phyloP scores from a whole-genome alignment of 495 filamentous ascomycete genomes.

The Zalerion maritima region DNA sequence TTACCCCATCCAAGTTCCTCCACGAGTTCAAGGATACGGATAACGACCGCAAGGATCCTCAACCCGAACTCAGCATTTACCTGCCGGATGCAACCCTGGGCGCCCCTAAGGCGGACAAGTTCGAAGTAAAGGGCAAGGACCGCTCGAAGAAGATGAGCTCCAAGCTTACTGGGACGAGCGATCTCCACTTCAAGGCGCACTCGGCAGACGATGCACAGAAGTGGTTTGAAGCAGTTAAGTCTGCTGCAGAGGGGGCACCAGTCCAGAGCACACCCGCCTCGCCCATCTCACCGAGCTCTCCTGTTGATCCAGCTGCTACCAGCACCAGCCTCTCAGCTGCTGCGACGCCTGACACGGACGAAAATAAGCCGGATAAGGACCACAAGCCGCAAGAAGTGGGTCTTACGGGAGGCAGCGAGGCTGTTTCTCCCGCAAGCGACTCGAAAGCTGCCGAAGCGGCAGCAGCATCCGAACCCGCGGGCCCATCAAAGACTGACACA shows the following conservation, averaged over 20 bases:
- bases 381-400: slow-evolving; percentile 23
- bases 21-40: slow-evolving; percentile 96
- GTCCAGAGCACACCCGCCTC: slow-evolving; percentile 12
- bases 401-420: slow-evolving; percentile 17
- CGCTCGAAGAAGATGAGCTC: slow-evolving; percentile 32
- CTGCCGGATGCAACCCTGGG: slow-evolving; percentile 82
- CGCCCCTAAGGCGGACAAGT: slow-evolving; percentile 60
- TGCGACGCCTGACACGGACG: slow-evolving; percentile 6
- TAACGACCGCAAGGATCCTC: slow-evolving; percentile 64
- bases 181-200: slow-evolving; percentile 50
- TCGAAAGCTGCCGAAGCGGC: slow-evolving; percentile 1
- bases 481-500: slow-evolving; percentile 4
- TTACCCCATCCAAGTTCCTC: slow-evolving; percentile 71
- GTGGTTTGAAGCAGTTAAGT: slow-evolving; percentile 44
- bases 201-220: slow-evolving; percentile 58
- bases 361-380: slow-evolving; percentile 9
- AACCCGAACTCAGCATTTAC: slow-evolving; percentile 76
- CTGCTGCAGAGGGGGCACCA: not conserved
- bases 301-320: slow-evolving; percentile 5
- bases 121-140: slow-evolving; percentile 92
- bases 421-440: slow-evolving; percentile 12
- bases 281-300: slow-evolving; percentile 5
- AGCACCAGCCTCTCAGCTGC: slow-evolving; percentile 6
- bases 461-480: slow-evolving; percentile 7
- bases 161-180: slow-evolving; percentile 36